Evolutionary conservation across 345 rosid genomes (phyloP).

Genomic region (Limnanthes douglasii): DNA sequence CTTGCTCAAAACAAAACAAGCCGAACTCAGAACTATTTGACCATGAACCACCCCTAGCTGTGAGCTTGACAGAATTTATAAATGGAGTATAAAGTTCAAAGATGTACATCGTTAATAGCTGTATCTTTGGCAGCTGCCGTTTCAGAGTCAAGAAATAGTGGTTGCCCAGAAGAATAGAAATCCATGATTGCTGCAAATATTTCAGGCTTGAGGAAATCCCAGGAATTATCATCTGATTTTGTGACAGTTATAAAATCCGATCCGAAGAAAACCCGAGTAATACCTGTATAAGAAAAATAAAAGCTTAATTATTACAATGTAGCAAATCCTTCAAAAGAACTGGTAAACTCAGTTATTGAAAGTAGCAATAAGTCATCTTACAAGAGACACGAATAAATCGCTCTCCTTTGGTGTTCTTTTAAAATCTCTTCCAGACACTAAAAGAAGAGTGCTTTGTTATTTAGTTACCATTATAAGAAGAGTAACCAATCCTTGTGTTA

Average conservation of each 20-base stretch:
- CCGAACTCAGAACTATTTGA: too few species aligned
- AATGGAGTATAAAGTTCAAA: not conserved
- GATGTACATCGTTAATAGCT: conserved; percentile 57
- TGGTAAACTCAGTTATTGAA: not conserved
- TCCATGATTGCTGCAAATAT: conserved; percentile 90
- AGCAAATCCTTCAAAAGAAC: not conserved
- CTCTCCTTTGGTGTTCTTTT: too few species aligned
- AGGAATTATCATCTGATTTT: conserved; percentile 66
- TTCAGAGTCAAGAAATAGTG: conserved; percentile 65
- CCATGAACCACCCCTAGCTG: too few species aligned
- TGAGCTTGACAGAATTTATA: too few species aligned
- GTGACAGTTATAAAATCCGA: conserved; percentile 88
- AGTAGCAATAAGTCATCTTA: not conserved
- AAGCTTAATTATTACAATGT: too few species aligned
- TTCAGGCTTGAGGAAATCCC: conserved; percentile 89
- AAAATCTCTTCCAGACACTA: too few species aligned
- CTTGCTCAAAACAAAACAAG: too few species aligned
- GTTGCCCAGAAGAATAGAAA: conserved; percentile 80
- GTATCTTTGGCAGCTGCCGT: conserved; percentile 74
- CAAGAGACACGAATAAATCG: too few species aligned
- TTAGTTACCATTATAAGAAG: too few species aligned
- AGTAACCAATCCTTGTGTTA: too few species aligned
- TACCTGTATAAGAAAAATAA: conserved; percentile 29
- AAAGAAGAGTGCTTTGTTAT: too few species aligned
- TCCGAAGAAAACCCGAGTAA: conserved; percentile 73